Percentiles rank a stretch among this genome's conserved stretches.
Evolutionary conservation across 768 basidiomycete genomes (phyloP).

Genomic region (Suillus spraguei): DNA sequence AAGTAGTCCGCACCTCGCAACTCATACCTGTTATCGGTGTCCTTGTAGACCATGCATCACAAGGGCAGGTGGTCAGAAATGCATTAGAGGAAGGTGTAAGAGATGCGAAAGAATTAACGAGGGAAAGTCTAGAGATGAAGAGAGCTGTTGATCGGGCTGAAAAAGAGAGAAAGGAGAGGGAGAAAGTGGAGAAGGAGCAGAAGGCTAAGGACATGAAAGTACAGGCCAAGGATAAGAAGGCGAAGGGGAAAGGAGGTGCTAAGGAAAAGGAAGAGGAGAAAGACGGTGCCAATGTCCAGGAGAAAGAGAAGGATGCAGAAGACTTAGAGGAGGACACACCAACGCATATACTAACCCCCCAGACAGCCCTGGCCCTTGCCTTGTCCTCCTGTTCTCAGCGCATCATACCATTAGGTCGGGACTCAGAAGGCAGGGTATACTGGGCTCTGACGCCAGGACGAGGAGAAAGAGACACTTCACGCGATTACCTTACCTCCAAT

Average conservation of each 20-base stretch:
- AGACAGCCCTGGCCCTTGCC: conserved; percentile 47
- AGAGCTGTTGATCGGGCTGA: conserved; percentile 27
- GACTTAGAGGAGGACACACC: conserved; percentile 8
- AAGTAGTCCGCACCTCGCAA: conserved; percentile 52
- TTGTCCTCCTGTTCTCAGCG: conserved; percentile 50
- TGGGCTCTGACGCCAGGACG: conserved; percentile 65
- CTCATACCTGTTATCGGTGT: conserved; percentile 66
- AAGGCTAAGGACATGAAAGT: conserved; percentile 26
- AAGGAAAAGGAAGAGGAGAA: conserved; percentile 33
- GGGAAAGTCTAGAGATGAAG: conserved; percentile 40
- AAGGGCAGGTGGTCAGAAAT: conserved; percentile 50
- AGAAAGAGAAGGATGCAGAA: conserved; percentile 25
- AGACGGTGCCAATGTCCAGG: conserved; percentile 41
- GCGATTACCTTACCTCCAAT: conserved; percentile 24
- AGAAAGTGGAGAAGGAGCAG: conserved; percentile 48
- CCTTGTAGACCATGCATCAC: conserved; percentile 54
- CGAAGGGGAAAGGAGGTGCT: conserved; percentile 55
- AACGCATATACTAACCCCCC: conserved; percentile 53
- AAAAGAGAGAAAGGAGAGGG: conserved; percentile 51
- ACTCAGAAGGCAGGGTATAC: conserved; percentile 66
- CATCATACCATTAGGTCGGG: conserved; percentile 65
- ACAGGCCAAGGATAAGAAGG: conserved; percentile 33
- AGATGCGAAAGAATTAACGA: conserved; percentile 55
- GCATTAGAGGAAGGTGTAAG: conserved; percentile 63
- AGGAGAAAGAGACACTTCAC: conserved; percentile 56